Evolutionary conservation across 495 filamentous ascomycete species (phyloP), one percentile per base, ranked within the genome.

Genomic region (Talaromyces liani): DNA sequence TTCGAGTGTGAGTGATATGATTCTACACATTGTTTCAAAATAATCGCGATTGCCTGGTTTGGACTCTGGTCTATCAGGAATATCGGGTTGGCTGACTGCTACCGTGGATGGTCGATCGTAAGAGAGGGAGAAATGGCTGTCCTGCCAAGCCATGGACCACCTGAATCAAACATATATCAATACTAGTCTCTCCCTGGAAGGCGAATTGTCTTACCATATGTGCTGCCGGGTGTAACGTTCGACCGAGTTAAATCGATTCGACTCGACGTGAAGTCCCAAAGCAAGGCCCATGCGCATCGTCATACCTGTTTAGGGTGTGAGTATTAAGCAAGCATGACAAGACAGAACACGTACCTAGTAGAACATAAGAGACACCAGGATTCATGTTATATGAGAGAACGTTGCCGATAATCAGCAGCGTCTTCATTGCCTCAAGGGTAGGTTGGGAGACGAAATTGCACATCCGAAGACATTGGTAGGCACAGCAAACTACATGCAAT

Each of bases 341-440:
- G 1, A 9, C 14, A 6, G 41, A 33, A 16, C 22, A 18, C 76
- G 64, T 72, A 79, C 82, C 82, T 22, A 85, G 78, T 62, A 87
- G 70, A 22, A 80, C 82, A 72, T 85, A 87, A 8, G 83, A 82
- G n/a, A 82, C 81, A 14, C 84, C 84, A 33, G 84, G 82, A 58
- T 86, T 87, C 83, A 87, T 85, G 64, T 85, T 86, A 69, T 86
- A 86, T 33, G 82, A 84, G 18, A 86, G 73, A 33, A 86, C 83
- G 71, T 83, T 84, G 67, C 82, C 81, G 24, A 86, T 82, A 29
- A 86, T 81, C 34, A 86, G 72, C 31, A 87, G 72, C 14, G 81
- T 78, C 65, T 87, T 83, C 53, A 87, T 84, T 45, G 77, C 78
- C 63, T 85, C 82, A 31, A 86, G 67, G 5, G 79, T 80, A 51